Conservation (phyloP, 2,329 filamentous ascomycete genomes). For the Penicillium sp. region DNA sequence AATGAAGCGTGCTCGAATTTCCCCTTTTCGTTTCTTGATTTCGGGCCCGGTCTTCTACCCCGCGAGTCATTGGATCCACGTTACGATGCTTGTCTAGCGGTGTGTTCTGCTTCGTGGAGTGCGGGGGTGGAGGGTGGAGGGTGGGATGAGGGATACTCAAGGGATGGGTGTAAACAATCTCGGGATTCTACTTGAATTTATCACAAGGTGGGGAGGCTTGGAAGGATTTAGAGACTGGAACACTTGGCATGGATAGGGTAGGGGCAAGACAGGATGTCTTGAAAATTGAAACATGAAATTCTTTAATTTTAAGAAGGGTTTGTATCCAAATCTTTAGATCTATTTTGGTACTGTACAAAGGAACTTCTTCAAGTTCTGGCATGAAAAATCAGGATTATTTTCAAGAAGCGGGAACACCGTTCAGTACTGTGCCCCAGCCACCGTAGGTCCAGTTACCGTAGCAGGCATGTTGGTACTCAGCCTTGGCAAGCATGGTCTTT, state of each 20-base stretch:
- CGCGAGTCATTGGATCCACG: background rate
- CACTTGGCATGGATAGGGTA: background rate
- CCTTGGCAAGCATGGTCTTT: slow-evolving; percentile 56
- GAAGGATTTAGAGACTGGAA: background rate
- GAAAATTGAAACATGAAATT: too few species aligned
- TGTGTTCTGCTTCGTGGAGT: background rate
- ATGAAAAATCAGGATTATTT: too few species aligned
- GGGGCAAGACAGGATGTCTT: too few species aligned
- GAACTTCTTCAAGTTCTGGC: background rate
- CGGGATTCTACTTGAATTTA: background rate
- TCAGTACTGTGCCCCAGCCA: slow-evolving; percentile 22
- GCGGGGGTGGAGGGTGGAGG: background rate
- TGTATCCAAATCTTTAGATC: background rate
- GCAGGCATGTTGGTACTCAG: slow-evolving; percentile 65
- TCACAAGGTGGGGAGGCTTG: background rate
- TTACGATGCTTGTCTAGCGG: background rate
- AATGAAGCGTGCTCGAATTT: background rate
- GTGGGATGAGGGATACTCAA: background rate
- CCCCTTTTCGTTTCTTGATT: background rate
- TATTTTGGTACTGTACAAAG: background rate
- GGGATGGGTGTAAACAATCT: too few species aligned
- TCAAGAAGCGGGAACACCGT: slow-evolving; percentile 25
- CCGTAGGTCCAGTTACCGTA: slow-evolving; percentile 47
- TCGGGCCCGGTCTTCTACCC: background rate
- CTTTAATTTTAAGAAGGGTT: background rate